Evolutionary conservation across 2,329 filamentous ascomycete species (phyloP), one percentile per base, ranked within the genome.

Genomic region (Stachybotrys chlorohalonatus): DNA sequence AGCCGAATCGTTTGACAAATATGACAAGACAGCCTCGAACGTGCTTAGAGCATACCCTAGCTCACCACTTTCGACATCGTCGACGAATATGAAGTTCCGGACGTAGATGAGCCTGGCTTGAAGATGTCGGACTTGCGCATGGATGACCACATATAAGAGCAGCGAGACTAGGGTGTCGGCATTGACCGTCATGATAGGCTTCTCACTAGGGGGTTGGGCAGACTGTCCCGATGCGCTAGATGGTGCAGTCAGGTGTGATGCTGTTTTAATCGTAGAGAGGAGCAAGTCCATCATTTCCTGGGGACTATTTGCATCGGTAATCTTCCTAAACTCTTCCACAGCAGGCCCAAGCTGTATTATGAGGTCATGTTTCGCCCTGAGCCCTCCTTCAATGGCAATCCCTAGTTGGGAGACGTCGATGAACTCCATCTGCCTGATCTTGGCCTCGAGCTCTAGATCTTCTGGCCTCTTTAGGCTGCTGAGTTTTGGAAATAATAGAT

Each of bases 11-110:
- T 85, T 82, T 8, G 86, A 82, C 3, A 99, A 81, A 67, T 99
- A 97, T 1, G 90, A 85, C 39, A 99, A 72, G 0, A 99, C 94
- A 7, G 91, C 94, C 69, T 99, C 94, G 57, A 97, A 90, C 0
- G 94, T 99, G 70, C 93, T 97, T 52, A 99, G 72, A 0, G 93
- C 92, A 70, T 99, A 99, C 8, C 94, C 94, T 77, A 95, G 87
- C 72, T 99, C 94, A 51, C 94, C 94, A 57, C 85, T 95, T 61
- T 99, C 94, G 8, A 99, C 91, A 71, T 99, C 94, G 63, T 97
- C 94, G 52, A 96, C 92, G 70, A 96, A 99, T 61, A 96, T 94
- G 66, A 96, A 99, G 64, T 95, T 90, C 48, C 93, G 88, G 79
- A 97, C 96, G 68, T 97, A 99, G n/a, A 88, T 79, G 50, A 99